phyloP scores from a whole-genome alignment of 1,284 basidiomycete species.

The Moniliophthora roreri region DNA sequence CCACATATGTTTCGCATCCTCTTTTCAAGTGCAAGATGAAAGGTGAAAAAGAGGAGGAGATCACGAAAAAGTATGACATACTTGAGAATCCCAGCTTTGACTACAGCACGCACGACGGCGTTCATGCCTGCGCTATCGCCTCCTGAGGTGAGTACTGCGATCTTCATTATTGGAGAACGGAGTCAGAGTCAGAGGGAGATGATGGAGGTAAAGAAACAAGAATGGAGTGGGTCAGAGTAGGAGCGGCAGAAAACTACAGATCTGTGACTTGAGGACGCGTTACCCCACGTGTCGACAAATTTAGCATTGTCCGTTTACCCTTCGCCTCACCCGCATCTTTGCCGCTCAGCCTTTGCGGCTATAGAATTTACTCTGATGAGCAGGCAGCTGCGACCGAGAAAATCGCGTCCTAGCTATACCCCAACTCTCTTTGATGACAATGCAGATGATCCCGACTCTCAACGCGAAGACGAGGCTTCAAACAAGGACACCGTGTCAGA shows the following conservation, averaged over 20 bases:
- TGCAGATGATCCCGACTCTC: constrained; percentile 18
- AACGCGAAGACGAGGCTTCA: not conserved
- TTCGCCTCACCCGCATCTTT: no score
- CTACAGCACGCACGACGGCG: constrained; percentile 88
- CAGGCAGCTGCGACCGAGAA: not conserved
- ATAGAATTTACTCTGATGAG: not conserved
- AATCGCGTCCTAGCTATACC: not conserved
- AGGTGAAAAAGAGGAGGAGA: constrained; percentile 10
- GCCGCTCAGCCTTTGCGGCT: no score
- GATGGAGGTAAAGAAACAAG: not conserved
- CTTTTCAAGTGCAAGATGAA: constrained; percentile 39
- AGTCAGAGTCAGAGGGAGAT: not conserved
- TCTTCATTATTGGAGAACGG: constrained; percentile 52
- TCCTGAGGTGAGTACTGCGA: constrained; percentile 94
- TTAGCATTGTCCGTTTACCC: no score
- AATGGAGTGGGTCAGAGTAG: no score
- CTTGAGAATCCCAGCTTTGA: constrained; percentile 89
- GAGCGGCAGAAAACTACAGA: no score
- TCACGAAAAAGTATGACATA: constrained; percentile 31
- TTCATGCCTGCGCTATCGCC: constrained; percentile 99
- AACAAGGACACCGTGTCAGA: constrained; percentile 8
- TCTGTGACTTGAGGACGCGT: no score
- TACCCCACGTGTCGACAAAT: no score
- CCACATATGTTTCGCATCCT: constrained; percentile 91
- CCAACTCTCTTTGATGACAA: not conserved